A percentile compares a stretch with the other conserved stretches of the same genome.
These are phyloP conservation scores for Karstenula rhodostoma DNA, from an alignment of 2,329 filamentous ascomycete genomes.

Conservation along the genomic window DNA sequence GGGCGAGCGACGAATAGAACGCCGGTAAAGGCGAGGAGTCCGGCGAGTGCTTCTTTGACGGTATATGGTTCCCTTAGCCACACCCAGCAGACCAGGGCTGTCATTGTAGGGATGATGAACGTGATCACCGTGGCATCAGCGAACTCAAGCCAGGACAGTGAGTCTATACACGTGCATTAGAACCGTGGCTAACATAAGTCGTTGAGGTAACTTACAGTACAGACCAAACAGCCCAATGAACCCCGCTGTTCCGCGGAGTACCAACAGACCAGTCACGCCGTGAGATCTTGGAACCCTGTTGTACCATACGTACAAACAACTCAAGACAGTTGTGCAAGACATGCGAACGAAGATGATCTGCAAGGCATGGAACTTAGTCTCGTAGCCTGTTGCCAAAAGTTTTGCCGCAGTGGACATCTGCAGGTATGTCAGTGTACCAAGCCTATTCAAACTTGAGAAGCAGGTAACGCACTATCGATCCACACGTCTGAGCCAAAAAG, in stretches of 20 bases:
- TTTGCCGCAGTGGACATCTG: slow-evolving; percentile 39
- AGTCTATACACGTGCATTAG: slow-evolving; percentile 51
- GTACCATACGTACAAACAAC: slow-evolving; percentile 75
- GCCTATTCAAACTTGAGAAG: not conserved
- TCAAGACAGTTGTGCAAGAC: slow-evolving; percentile 72
- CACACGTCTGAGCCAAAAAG: slow-evolving; percentile 50
- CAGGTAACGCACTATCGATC: slow-evolving; percentile 26
- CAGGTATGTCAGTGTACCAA: not conserved
- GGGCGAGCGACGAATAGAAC: slow-evolving; percentile 84
- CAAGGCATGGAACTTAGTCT: slow-evolving; percentile 37
- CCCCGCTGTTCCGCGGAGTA: slow-evolving; percentile 33
- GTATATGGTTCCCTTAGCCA: slow-evolving; percentile 78
- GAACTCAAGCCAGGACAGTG: slow-evolving; percentile 77
- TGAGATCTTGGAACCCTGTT: slow-evolving; percentile 49
- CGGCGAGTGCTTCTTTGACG: slow-evolving; percentile 76
- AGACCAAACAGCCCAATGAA: slow-evolving; percentile 40
- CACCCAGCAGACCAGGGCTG: slow-evolving; percentile 80
- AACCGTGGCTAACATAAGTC: slow-evolving; percentile 34
- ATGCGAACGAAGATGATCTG: slow-evolving; percentile 80
- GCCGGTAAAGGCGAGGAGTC: slow-evolving; percentile 74
- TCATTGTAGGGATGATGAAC: slow-evolving; percentile 79
- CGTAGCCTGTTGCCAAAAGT: slow-evolving; percentile 34
- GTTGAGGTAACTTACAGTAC: slow-evolving; percentile 30
- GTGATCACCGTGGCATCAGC: slow-evolving; percentile 88
- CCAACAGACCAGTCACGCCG: slow-evolving; percentile 28